Conservation (phyloP, 768 basidiomycete species). For the Tulasnella sp. region DNA sequence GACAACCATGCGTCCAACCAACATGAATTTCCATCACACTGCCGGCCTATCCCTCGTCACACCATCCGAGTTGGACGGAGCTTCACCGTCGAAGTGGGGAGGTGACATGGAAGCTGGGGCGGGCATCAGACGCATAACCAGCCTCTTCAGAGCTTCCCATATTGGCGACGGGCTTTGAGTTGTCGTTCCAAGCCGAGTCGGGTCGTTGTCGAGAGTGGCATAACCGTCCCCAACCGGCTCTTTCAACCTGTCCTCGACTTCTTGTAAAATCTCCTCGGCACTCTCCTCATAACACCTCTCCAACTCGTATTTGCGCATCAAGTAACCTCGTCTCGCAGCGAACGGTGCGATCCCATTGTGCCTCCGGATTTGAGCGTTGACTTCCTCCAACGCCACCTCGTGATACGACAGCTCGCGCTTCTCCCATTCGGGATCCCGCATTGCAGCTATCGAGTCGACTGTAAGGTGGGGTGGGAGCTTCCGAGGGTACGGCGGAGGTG, state of each 20-base stretch:
- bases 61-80: not conserved
- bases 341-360: constrained; percentile 78
- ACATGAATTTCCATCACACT: not conserved
- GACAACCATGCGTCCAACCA: not conserved
- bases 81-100: not conserved
- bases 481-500: constrained; percentile 35
- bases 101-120: not conserved
- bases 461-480: constrained; percentile 25
- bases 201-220: not conserved
- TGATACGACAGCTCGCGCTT: constrained; percentile 59
- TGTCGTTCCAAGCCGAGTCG: not conserved
- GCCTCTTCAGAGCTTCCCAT: constrained; percentile 1
- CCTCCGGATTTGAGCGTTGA: constrained; percentile 67
- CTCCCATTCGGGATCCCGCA: constrained; percentile 67
- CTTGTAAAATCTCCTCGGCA: constrained; percentile 45
- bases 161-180: not conserved
- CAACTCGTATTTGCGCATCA: constrained; percentile 52
- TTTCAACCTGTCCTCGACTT: constrained; percentile 30
- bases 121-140: constrained; percentile 4
- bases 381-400: constrained; percentile 54
- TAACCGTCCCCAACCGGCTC: not conserved
- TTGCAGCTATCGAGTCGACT: constrained; percentile 34
- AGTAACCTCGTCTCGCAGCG: constrained; percentile 58
- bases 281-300: constrained; percentile 44
- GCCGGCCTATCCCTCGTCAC: not conserved